These are phyloP conservation scores for Cyberlindnera euphorbiiphila DNA, from an alignment of 805 yeast species.

Conservation along the genomic window DNA sequence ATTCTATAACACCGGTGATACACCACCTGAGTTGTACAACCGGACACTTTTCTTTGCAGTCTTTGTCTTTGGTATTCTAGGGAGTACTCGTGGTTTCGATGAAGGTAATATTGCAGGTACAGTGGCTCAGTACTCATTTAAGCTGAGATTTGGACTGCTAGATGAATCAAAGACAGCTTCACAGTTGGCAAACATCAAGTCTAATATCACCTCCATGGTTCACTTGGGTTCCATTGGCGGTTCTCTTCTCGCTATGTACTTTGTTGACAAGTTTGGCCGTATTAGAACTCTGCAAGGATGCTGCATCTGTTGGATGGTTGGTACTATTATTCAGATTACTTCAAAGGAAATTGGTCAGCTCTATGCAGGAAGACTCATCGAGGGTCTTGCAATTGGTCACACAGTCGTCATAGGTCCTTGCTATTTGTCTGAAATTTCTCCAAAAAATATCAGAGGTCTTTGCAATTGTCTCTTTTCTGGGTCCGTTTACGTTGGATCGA, in stretches of 20 bases:
- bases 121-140: constrained; percentile 41
- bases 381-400: constrained; percentile 55
- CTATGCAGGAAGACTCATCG: constrained; percentile 52
- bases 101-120: constrained; percentile 50
- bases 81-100: constrained; percentile 55
- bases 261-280: constrained; percentile 50
- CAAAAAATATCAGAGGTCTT: constrained; percentile 48
- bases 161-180: constrained; percentile 34
- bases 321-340: constrained; percentile 46
- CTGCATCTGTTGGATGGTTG: constrained; percentile 42
- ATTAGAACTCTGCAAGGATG: constrained; percentile 42
- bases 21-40: constrained; percentile 46
- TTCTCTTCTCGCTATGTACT: constrained; percentile 42
- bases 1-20: constrained; percentile 19
- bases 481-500: constrained; percentile 52
- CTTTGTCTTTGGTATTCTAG: constrained; percentile 49
- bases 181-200: constrained; percentile 42
- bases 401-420: constrained; percentile 55
- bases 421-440: constrained; percentile 52
- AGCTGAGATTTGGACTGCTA: constrained; percentile 39
- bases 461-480: constrained; percentile 53
- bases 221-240: constrained; percentile 56
- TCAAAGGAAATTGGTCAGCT: constrained; percentile 44
- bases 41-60: constrained; percentile 41
- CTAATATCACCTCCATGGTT: constrained; percentile 57